phyloP scores from a whole-genome alignment of 108 stramenopile species.

The Nitzschia putrida region DNA sequence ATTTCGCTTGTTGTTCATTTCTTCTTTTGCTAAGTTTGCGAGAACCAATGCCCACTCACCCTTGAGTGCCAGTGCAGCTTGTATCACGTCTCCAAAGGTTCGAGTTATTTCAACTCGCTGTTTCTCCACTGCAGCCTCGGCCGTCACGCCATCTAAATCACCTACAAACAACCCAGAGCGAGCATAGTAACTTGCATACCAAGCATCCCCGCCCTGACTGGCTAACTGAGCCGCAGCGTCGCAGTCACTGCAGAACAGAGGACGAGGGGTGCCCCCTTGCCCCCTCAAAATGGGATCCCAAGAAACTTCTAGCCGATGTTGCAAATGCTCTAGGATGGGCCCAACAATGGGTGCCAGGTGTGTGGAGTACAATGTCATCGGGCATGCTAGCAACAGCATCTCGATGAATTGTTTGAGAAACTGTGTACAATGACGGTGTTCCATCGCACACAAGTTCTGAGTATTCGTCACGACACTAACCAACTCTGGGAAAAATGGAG shows the following conservation, averaged over 20 bases:
- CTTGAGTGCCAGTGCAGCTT: constrained; percentile 70
- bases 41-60: constrained; percentile 58
- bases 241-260: constrained; percentile 55
- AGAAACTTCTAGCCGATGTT: constrained; percentile 69
- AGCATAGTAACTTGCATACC: constrained; percentile 76
- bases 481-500: constrained; percentile 59
- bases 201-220: constrained; percentile 55
- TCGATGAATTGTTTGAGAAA: constrained; percentile 88
- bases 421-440: constrained; percentile 85
- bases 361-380: constrained; percentile 74
- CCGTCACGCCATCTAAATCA: constrained; percentile 71
- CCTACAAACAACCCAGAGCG: constrained; percentile 86
- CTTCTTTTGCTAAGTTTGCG: constrained; percentile 34
- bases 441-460: constrained; percentile 75
- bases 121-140: constrained; percentile 83
- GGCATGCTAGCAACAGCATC: constrained; percentile 70
- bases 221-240: constrained; percentile 60
- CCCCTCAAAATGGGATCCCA: constrained; percentile 63
- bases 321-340: constrained; percentile 75
- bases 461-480: constrained; percentile 65
- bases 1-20: constrained; percentile 33
- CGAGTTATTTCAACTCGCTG: constrained; percentile 77
- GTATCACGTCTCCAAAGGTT: constrained; percentile 74
- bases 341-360: constrained; percentile 79
- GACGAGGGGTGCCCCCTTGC: constrained; percentile 8